These are phyloP conservation scores for Fusarium oxysporum DNA, from an alignment of 2,329 filamentous ascomycete species.

Conservation along the genomic window DNA sequence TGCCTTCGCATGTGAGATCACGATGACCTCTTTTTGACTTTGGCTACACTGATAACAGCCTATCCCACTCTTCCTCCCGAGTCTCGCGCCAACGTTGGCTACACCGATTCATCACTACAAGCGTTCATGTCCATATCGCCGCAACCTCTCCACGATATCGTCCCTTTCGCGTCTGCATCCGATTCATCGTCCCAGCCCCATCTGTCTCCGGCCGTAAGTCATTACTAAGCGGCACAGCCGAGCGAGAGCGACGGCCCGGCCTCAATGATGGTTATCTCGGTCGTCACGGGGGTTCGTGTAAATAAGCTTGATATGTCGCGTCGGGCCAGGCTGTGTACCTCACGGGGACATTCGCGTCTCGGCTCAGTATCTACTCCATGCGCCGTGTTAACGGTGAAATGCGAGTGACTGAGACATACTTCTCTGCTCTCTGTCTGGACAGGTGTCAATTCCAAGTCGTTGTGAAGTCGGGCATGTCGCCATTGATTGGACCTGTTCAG, in stretches of 20 bases:
- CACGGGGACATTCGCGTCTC: background rate
- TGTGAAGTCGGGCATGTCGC: fast-evolving
- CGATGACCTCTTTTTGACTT: background rate
- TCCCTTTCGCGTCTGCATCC: background rate
- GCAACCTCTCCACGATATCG: background rate
- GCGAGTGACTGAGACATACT: background rate
- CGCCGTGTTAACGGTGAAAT: background rate
- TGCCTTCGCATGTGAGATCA: background rate
- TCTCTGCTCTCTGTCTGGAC: background rate
- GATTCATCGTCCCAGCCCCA: background rate
- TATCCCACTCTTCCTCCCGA: background rate
- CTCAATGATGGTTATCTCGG: background rate
- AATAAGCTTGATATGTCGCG: background rate
- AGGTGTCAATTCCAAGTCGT: background rate
- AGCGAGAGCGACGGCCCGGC: background rate
- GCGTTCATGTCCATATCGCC: no score
- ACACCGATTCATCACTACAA: background rate
- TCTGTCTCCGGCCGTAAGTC: background rate
- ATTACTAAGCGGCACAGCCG: background rate
- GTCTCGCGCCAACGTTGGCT: background rate
- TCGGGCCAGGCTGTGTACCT: background rate
- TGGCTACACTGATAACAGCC: background rate
- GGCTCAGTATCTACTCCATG: no score
- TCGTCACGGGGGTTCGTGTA: background rate
- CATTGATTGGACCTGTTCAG: background rate